Evolutionary conservation across 225 moss, liverwort and hornwort genomes (phyloP).

Genomic region (Takakia lepidozioides): DNA sequence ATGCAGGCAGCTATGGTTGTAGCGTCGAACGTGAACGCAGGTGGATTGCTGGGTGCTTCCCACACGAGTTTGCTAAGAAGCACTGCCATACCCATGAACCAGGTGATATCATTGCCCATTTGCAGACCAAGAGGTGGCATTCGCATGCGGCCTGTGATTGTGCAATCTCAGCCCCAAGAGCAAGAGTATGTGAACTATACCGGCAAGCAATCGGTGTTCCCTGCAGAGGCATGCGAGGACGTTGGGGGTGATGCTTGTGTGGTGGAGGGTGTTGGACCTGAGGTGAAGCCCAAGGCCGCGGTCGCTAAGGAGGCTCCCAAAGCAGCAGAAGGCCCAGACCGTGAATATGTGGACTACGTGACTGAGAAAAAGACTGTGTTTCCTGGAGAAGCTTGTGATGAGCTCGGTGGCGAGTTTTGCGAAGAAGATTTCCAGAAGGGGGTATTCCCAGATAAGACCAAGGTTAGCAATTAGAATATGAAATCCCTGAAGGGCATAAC

Average conservation of each 20-base stretch:
- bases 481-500: too few species aligned
- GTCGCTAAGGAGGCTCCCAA: neutral
- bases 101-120: too few species aligned
- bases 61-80: too few species aligned
- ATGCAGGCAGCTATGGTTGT: too few species aligned
- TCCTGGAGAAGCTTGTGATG: slow-evolving; percentile 7
- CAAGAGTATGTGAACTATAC: slow-evolving; percentile 9
- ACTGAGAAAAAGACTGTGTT: slow-evolving; percentile 4
- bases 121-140: too few species aligned
- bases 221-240: slow-evolving; percentile 9
- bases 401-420: slow-evolving; percentile 11
- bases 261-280: slow-evolving; percentile 4
- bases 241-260: slow-evolving; percentile 7
- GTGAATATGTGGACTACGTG: slow-evolving; percentile 7
- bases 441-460: slow-evolving; percentile 5
- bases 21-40: too few species aligned
- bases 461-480: too few species aligned
- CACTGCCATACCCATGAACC: too few species aligned
- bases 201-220: slow-evolving; percentile 9
- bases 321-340: neutral
- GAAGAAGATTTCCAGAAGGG: slow-evolving; percentile 7
- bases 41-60: too few species aligned
- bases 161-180: slow-evolving; percentile 8
- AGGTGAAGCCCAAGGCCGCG: slow-evolving; percentile 2
- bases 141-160: neutral